A percentile compares a stretch with the other conserved stretches of the same genome.
Conservation (phyloP, 2,329 filamentous ascomycete species). For the Colletotrichum acutatum region DNA sequence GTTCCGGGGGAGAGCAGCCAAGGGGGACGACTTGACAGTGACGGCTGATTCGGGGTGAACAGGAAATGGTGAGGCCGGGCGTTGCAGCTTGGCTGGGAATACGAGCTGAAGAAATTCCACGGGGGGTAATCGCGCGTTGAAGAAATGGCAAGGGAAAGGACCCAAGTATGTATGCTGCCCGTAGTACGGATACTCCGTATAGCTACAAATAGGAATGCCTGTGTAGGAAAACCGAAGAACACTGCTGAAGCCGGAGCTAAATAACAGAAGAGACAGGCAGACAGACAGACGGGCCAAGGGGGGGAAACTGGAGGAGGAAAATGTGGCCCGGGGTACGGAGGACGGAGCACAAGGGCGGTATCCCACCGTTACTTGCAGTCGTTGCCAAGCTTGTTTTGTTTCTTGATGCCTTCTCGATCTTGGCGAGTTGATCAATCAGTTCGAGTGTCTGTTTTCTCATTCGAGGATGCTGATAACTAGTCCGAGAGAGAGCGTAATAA, state of each 20-base stretch:
- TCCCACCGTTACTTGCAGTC: background rate
- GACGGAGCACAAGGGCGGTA: background rate
- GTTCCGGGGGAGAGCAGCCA: background rate
- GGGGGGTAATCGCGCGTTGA: conserved; percentile 16
- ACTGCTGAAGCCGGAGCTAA: background rate
- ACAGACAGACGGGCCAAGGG: background rate
- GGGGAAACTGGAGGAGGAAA: background rate
- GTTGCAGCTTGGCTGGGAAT: conserved; percentile 19
- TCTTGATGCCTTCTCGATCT: background rate
- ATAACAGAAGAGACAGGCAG: background rate
- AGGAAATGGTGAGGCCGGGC: background rate
- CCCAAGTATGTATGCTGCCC: background rate
- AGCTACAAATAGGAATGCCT: background rate
- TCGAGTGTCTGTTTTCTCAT: too few species aligned
- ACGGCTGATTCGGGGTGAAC: background rate
- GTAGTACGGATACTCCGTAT: background rate
- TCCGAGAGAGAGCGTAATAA: background rate
- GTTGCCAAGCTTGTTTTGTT: background rate
- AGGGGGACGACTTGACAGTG: background rate
- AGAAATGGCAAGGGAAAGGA: background rate
- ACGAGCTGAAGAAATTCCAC: conserved; percentile 36
- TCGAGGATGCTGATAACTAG: too few species aligned
- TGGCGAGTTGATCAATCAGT: background rate
- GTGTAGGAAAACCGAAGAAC: too few species aligned
- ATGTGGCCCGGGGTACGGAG: background rate